Base-by-base conservation (phyloP, 495 filamentous ascomycete genomes). In the Penicilliopsis zonata region DNA sequence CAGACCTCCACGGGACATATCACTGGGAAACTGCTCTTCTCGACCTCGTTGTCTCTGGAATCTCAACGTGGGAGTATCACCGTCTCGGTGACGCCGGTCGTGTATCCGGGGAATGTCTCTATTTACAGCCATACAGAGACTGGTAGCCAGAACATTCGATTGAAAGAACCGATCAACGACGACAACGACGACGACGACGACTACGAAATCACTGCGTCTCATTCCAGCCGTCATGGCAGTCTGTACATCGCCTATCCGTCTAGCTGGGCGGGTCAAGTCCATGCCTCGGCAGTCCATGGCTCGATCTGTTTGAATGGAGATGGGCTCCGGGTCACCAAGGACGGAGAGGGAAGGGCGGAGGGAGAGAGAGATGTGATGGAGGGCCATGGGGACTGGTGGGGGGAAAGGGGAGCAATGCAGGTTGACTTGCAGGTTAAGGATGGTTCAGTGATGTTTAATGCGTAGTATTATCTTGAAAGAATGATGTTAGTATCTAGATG, bases 191-290 rank as follows among this genome's bases (percentile, higher is more conserved):
- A 15, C 13, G 19, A 16, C 12, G 10, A 30, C 10, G 10, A 27
- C 10, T 9, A 30, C 9, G 23, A 36, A 22, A 18, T 36, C 20
- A 30, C 16, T 4, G 19, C 43, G 16, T 31, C 39, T 13, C 43
- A 46, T 17, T 13, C 13, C 26, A 38, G 22, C 21, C 12, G 33
- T 6, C 9, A 6, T 6, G 43, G 43, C 3, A 27, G 23, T 16
- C 21, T 46, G 9, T 9, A 36, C 4, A 27, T 46, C 29, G 13
- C 13, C 10, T 46, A 46, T 35, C 43, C 43, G 1, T 18, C 16
- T 14, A 23, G 27, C 20, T 46, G 43, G 43, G 35, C 39, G 9
- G 43, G 43, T 9, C 14, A 26, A 18, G 36, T 46, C 22, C 28
- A 39, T 13, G 40, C 40, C 1, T 16, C 16, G 0, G 6, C 32